Evolutionary conservation across 1,284 basidiomycete species (phyloP), one percentile per base, ranked within the genome.

Genomic region (Rhodotorula sp.): DNA sequence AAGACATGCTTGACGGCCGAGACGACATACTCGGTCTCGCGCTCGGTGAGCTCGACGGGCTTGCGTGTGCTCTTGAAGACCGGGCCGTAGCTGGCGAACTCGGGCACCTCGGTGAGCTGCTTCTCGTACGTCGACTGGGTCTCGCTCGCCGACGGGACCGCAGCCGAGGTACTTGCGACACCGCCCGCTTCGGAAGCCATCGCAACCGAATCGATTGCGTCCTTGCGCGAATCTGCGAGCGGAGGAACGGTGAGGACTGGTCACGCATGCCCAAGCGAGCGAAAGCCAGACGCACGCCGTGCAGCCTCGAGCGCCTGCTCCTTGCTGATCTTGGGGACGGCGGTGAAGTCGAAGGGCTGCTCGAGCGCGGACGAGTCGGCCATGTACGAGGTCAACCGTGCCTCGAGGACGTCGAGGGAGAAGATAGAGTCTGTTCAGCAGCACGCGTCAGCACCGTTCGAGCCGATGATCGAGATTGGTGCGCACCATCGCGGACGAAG

Each of bases 1-100:
- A 94, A 99, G 65, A 98, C 86, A 81, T 99, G 96, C 83, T 98
- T 99, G 81, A 97, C 91, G 74, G 91, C 93, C 22, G 90, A 88
- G 65, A 98, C 95, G 76, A 96, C 93, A 80, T 99, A 99, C 82
- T 99, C 96, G 11, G 94, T 99, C 82, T 98, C 96, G 79, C 87
- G 89, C 83, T 99, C 96, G 40, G 96, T 99, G 69, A 99, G 88
- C 76, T 90, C 90, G 44, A 86, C 83, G 11, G 90, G 88, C 78
- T 88, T 92, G 59, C 85, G 76, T 69, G 88, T 91, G 83, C 92
- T 96, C 82, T 90, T 92, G 78, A 96, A 85, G 59, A 96, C 87
- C 58, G 88, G 82, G 8, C 95, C 96, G 81, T 97, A 99, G 26
- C 84, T 82, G 20, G 86, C 86, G 72, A 99, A 87, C 78, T 98